These are phyloP conservation scores for Toxoplasma gondii DNA, from an alignment of 169 alveolate genomes.

Conservation along the genomic window DNA sequence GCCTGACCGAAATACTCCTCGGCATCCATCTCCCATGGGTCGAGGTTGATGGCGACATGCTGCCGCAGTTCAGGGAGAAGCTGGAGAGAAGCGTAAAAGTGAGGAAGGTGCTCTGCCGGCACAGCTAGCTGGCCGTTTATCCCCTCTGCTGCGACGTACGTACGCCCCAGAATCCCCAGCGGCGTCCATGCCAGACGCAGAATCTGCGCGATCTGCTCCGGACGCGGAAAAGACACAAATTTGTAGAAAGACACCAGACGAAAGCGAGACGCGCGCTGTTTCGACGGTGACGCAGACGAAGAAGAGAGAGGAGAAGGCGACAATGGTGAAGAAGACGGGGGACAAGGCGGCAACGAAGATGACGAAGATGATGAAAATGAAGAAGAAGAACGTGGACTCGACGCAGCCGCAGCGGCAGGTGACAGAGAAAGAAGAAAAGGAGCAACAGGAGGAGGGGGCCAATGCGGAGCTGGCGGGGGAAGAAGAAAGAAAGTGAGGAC, in stretches of 20 bases:
- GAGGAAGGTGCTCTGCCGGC: conserved; percentile 32
- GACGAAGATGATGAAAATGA: neutral
- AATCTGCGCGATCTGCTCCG: conserved; percentile 48
- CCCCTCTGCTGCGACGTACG: conserved; percentile 71
- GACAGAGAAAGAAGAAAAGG: neutral
- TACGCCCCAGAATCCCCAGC: conserved; percentile 69
- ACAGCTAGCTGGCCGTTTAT: conserved; percentile 70
- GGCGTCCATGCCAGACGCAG: conserved; percentile 61
- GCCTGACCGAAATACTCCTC: neutral
- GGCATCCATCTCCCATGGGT: conserved; percentile 8
- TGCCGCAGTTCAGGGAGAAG: conserved; percentile 48
- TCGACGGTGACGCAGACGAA: neutral
- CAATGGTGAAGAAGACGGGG: neutral
- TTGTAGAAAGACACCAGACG: conserved; percentile 59
- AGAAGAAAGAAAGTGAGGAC: neutral
- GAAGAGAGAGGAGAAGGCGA: neutral
- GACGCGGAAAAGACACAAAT: conserved; percentile 47
- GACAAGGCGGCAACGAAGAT: neutral
- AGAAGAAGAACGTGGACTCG: neutral
- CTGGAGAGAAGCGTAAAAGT: conserved; percentile 36
- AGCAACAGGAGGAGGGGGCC: conserved; percentile 23
- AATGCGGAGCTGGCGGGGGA: neutral
- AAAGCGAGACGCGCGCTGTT: neutral
- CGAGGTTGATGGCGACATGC: conserved; percentile 54
- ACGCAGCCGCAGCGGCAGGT: neutral